These are phyloP conservation scores for Thelonectria discophora DNA, from an alignment of 2,329 filamentous ascomycete genomes.

Conservation along the genomic window DNA sequence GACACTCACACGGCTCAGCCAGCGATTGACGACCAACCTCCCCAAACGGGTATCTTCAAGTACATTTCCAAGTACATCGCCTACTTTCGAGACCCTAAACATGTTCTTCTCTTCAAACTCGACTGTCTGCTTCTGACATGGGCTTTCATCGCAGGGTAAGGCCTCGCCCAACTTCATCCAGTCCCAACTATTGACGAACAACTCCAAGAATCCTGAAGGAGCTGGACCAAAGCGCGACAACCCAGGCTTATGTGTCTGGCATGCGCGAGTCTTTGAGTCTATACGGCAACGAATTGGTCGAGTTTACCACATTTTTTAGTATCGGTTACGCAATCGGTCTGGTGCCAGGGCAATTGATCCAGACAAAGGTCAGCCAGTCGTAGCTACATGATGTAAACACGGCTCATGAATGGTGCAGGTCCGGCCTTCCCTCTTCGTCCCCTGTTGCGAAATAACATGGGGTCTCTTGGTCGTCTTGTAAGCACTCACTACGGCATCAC, in stretches of 20 bases:
- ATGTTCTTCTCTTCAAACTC: slow-evolving; percentile 48
- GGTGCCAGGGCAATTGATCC: slow-evolving; percentile 50
- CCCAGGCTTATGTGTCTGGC: slow-evolving; percentile 50
- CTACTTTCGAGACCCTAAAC: slow-evolving; percentile 44
- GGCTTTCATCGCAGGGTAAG: slow-evolving; percentile 48
- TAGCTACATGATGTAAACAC: neutral
- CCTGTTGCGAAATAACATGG: slow-evolving; percentile 49
- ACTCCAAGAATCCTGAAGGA: slow-evolving; percentile 44
- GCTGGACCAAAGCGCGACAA: slow-evolving; percentile 50
- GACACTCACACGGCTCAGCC: slow-evolving; percentile 2
- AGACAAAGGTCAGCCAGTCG: slow-evolving; percentile 42
- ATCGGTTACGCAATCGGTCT: slow-evolving; percentile 66
- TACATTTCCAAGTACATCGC: slow-evolving; percentile 30
- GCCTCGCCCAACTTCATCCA: neutral
- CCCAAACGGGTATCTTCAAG: slow-evolving; percentile 34
- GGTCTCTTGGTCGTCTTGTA: slow-evolving; percentile 42
- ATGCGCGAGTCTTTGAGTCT: slow-evolving; percentile 41
- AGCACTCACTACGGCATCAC: neutral
- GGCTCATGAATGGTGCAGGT: slow-evolving; percentile 32
- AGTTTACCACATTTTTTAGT: slow-evolving; percentile 63
- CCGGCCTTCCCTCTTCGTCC: slow-evolving; percentile 52
- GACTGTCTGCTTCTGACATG: slow-evolving; percentile 48
- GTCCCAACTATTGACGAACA: neutral
- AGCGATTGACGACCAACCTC: slow-evolving; percentile 9
- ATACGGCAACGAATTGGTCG: slow-evolving; percentile 64